phyloP scores from a whole-genome alignment of 441 rosid species.

The Kokia cookei region DNA sequence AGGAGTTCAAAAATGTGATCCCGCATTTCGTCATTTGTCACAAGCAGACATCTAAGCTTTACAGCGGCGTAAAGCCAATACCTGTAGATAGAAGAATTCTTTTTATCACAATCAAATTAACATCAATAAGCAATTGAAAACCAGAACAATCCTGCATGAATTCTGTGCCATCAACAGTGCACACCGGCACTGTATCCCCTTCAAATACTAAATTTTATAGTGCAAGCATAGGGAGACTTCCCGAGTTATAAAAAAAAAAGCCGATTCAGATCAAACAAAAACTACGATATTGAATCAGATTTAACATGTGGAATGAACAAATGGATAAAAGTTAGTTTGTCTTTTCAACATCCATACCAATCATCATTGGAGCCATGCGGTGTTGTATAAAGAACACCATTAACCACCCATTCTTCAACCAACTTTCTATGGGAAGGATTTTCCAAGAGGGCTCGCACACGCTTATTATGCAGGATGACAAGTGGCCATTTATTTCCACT shows the following conservation, averaged over 20 bases:
- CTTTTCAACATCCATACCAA: conserved; percentile 39
- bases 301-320: neutral
- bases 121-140: neutral
- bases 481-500: conserved; percentile 65
- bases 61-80: conserved; percentile 87
- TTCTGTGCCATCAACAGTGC: neutral
- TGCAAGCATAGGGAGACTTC: neutral
- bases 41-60: conserved; percentile 66
- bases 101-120: neutral
- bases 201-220: neutral
- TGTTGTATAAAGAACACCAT: conserved; percentile 57
- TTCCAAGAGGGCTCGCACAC: conserved; percentile 47
- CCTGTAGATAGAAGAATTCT: conserved; percentile 29
- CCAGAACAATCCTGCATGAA: neutral
- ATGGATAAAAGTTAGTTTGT: neutral
- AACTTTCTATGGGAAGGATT: conserved; percentile 39
- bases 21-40: conserved; percentile 93
- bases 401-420: conserved; percentile 60
- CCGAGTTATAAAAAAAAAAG: neutral
- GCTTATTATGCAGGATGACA: conserved; percentile 64
- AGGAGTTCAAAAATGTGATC: conserved; percentile 86
- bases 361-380: conserved; percentile 93
- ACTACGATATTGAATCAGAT: neutral
- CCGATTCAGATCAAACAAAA: neutral
- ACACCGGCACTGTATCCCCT: neutral